Base-by-base conservation (phyloP, 257 asterid species). In the Verbascum thapsus region DNA sequence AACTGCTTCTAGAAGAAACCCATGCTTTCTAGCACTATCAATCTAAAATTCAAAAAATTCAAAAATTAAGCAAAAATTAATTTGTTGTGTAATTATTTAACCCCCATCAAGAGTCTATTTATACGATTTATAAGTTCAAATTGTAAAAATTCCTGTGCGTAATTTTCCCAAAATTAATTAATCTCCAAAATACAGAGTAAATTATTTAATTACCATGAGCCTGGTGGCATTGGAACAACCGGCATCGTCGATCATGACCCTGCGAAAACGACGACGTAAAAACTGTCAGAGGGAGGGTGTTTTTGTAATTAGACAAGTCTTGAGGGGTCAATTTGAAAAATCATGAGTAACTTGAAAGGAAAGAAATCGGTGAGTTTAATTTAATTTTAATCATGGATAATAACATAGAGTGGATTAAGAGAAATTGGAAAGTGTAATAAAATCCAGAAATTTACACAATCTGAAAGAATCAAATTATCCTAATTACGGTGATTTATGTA, bases 181-280 rank as follows among this genome's bases (percentile, higher is more conserved):
- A 54, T 4, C 43, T 12, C n/a, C 6, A 20, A 2, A 12, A 52
- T 43, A 58, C 53, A 35, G 34, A 66, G 48, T 37, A 47, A 72
- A 57, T 11, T n/a, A n/a, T n/a, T n/a, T n/a, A 11, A 20, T 18
- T 71, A 94, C 99, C 98, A 83, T 85, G 65, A 94, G 87, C 11
- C 95, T 80, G 12, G 99, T 94, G 9, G 91, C 81, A 62, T 86
- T 74, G 38, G 95, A 75, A 52, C 90, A 90, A 32, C 85, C 96
- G 13, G 83, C 95, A 84, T 94, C 87, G 81, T 94, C 99, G 74
- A 94, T 81, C 85, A 90, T 81, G 75, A 88, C 99, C 86, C 99
- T 94, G 96, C 35, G 55, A 60, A 70, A 56, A 66, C n/a, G n/a
- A 19, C 37, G 63, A 45, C 5, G 63, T 45, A 23, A 59, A 38